Evolutionary conservation across 805 yeast genomes (phyloP), one percentile per base, ranked within the genome.

Genomic region (Kluyveromyces aestuarii): DNA sequence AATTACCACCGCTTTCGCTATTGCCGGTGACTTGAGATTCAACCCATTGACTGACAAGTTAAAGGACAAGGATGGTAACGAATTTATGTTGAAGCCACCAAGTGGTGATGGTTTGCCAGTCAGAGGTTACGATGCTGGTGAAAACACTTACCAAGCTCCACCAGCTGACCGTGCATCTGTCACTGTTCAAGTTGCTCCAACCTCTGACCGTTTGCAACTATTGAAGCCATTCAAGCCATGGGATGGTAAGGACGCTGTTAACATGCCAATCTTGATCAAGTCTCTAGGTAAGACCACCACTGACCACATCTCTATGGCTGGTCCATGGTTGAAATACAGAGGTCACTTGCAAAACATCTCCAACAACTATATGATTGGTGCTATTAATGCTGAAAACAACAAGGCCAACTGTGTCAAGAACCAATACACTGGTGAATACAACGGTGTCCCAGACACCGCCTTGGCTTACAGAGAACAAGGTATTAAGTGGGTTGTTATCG

Each of bases 311-410:
- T 91, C 98, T 66, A 90, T 88, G 95, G 99, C 99, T 68, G 99
- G 99, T 76, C 97, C 98, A 69, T 91, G 99, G 99, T 86, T 91
- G 81, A 91, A 91, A 79, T 91, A 91, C 91, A 87, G 97, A 80
- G 99, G 99, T 75, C 99, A 91, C 78, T 80, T 91, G 77, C 91
- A 89, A 78, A 91, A 91, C 84, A 93, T 91, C 69, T 89, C 97
- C 60, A 89, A 91, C 82, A 91, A 93, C 81, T 91, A 93, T 77
- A 90, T 91, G 96, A 91, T 91, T 79, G 99, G 99, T 79, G 98
- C 98, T 60, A 90, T 82, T 71, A 91, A 91, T 75, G 90, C 90
- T 68, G 97, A 85, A 76, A 91, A 91, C 74, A 86, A 83, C 59
- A 87, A 91, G 80, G 96, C 95, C 58, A 91, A 91, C 87, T 74